Evolutionary conservation across 2,329 filamentous ascomycete species (phyloP), one percentile per base, ranked within the genome.

Genomic region (Diaporthe sp.): DNA sequence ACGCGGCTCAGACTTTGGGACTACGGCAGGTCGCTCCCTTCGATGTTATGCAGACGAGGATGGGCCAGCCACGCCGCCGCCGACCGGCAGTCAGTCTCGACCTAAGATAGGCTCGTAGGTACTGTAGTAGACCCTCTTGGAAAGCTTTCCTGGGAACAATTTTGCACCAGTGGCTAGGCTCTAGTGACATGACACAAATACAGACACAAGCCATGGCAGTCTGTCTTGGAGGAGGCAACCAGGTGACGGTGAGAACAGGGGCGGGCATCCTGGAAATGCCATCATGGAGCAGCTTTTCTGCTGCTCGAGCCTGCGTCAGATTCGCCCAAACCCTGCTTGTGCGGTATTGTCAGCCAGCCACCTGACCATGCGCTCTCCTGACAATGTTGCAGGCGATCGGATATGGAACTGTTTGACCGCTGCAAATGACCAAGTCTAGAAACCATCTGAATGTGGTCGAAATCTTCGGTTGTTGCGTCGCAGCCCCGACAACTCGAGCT

Each of bases 1-100:
- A 70, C 55, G 65, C 65, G 65, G 65, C 65, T 70, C 65, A 70
- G 46, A 55, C 65, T 70, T 70, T 70, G 65, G 65, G 10, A 55
- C 65, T 70, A 70, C 49, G 65, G 65, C 49, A 55, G 65, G 65
- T 55, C 34, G 46, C 65, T 55, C n/a, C 46, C 34, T 70, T 70
- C 34, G 65, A 70, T 55, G 34, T 55, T 28, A 70, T 70, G 65
- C 65, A 70, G 65, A 70, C 65, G 65, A 55, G 49, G 34, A 37
- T 53, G 17, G 34, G 15, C 49, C 49, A 55, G 65, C 65, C 65
- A 70, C 34, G 65, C 28, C 65, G 65, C 34, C 62, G 62, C 65
- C 49, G 65, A 12, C 46, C 46, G 46, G 65, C 44, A 68, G 6
- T 53, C 65, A 53, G 46, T 39, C 22, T 68, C 22, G 31, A 51